Conservation (phyloP, 768 basidiomycete genomes). For the Amanita phalloides region DNA sequence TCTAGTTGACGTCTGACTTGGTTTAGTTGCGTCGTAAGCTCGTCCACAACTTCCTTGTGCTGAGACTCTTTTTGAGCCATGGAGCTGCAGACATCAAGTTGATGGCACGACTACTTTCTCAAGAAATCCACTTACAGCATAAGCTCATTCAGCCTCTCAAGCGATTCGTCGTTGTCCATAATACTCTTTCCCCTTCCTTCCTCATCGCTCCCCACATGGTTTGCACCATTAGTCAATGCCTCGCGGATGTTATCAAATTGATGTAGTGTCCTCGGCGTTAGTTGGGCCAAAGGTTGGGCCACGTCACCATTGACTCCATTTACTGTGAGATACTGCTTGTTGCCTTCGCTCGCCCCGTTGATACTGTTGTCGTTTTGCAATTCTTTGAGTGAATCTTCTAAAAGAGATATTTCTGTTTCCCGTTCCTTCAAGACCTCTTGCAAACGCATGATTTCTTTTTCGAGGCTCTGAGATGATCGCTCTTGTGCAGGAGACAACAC, state of each 20-base stretch:
- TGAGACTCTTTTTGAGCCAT: conserved; percentile 96
- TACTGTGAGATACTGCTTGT: conserved; percentile 9
- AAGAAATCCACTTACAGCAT: conserved; percentile 60
- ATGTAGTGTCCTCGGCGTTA: conserved; percentile 64
- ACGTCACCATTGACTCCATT: conserved; percentile 18
- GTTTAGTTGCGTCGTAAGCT: conserved; percentile 54
- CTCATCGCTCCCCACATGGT: conserved; percentile 22
- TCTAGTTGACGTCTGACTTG: conserved; percentile 73
- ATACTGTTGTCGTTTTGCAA: conserved; percentile 17
- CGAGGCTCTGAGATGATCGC: conserved; percentile 75
- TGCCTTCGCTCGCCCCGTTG: conserved; percentile 5
- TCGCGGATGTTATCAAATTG: conserved; percentile 68
- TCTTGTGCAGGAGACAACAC: conserved; percentile 44
- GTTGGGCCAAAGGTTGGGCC: conserved; percentile 12
- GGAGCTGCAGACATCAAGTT: conserved; percentile 39
- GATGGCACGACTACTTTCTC: background rate
- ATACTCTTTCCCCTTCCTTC: conserved; percentile 22
- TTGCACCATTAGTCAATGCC: conserved; percentile 46
- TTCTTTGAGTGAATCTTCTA: conserved; percentile 49
- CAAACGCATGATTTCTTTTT: conserved; percentile 91
- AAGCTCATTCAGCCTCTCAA: conserved; percentile 78
- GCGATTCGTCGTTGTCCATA: conserved; percentile 53
- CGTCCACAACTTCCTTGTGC: conserved; percentile 74
- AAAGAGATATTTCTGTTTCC: conserved; percentile 76
- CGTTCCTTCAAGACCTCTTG: conserved; percentile 88